A percentile compares a stretch with the other conserved stretches of the same genome.
Conservation (phyloP, 768 basidiomycete species). For the Royoungia palumana region DNA sequence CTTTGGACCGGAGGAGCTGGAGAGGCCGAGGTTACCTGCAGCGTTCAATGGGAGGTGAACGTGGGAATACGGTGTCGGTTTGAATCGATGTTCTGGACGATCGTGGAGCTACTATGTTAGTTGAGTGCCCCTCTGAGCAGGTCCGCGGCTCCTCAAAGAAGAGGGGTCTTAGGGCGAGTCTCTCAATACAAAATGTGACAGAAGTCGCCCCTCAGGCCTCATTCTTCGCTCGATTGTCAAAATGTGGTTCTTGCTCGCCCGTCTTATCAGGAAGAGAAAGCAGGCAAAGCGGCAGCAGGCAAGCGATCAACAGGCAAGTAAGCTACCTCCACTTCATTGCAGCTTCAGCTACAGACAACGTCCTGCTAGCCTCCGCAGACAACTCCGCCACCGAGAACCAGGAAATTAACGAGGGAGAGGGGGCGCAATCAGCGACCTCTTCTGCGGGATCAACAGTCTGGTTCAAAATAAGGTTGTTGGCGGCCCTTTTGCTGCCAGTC, state of each 20-base stretch:
- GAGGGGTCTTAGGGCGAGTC: background rate
- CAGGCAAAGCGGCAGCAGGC: background rate
- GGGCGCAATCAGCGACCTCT: too few species aligned
- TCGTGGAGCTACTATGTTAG: too few species aligned
- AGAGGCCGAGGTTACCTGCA: constrained; percentile 37
- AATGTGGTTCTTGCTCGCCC: constrained; percentile 12
- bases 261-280: constrained; percentile 2
- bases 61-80: background rate
- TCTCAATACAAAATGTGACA: too few species aligned
- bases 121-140: too few species aligned
- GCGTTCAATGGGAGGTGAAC: background rate
- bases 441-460: background rate
- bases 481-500: constrained; percentile 40
- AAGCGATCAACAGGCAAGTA: constrained; percentile 3
- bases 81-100: too few species aligned
- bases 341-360: too few species aligned
- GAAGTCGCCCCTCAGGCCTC: too few species aligned
- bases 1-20: constrained; percentile 85
- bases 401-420: background rate
- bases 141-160: too few species aligned
- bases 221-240: background rate
- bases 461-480: constrained; percentile 21
- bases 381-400: background rate
- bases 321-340: background rate
- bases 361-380: background rate